These are phyloP conservation scores for Pelargonium nanum DNA, from an alignment of 345 rosid species.

Conservation along the genomic window DNA sequence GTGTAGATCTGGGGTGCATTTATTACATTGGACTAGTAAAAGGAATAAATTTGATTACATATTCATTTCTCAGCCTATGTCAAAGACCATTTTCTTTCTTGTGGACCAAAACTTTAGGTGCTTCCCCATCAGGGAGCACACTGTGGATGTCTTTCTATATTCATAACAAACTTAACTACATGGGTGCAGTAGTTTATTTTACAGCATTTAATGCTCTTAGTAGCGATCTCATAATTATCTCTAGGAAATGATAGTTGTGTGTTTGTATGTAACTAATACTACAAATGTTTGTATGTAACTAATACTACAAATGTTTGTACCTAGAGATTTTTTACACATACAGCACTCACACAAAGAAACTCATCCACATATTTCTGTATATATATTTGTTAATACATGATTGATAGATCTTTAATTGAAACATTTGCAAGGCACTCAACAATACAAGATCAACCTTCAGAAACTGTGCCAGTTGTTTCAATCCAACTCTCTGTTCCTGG, in stretches of 20 bases:
- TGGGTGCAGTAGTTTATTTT: no score
- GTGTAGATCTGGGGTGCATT: background rate
- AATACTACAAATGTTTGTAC: background rate
- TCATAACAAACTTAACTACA: no score
- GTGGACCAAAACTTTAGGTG: background rate
- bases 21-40: background rate
- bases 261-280: no score
- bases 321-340: background rate
- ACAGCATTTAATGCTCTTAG: no score
- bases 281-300: no score
- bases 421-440: constrained; percentile 37
- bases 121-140: background rate
- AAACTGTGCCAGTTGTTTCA: constrained; percentile 42
- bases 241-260: no score
- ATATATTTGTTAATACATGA: background rate
- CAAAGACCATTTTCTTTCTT: background rate
- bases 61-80: background rate
- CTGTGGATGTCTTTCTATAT: no score
- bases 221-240: no score
- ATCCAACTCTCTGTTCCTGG: constrained; percentile 55
- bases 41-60: background rate
- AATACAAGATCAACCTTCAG: constrained; percentile 30
- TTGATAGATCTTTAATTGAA: constrained; percentile 15
- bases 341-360: background rate
- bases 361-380: background rate